Percentiles rank a stretch among this genome's conserved stretches.
phyloP scores from a whole-genome alignment of 2,329 filamentous ascomycete genomes.

The Orbilia quercus region DNA sequence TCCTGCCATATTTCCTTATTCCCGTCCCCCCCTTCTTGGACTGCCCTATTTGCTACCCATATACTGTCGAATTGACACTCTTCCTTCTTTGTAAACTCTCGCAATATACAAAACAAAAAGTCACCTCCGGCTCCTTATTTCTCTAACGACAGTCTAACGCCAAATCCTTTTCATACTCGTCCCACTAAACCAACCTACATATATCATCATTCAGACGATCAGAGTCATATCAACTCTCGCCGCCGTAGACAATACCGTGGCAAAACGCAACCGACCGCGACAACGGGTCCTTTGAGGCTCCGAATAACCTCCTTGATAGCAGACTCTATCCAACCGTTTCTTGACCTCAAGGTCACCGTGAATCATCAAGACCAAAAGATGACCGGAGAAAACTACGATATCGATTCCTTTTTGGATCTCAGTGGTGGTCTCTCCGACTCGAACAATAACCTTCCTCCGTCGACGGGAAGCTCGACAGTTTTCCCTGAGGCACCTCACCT shows the following conservation, averaged over 20 bases:
- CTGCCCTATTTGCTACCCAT: slow-evolving; percentile 47
- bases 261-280: slow-evolving; percentile 41
- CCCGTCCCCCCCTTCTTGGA: slow-evolving; percentile 42
- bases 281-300: slow-evolving; percentile 39
- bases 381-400: slow-evolving; percentile 56
- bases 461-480: slow-evolving; percentile 55
- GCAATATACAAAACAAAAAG: slow-evolving; percentile 50
- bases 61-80: slow-evolving; percentile 50
- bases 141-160: slow-evolving; percentile 32
- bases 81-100: slow-evolving; percentile 31
- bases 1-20: slow-evolving; percentile 56
- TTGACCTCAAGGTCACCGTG: slow-evolving; percentile 31
- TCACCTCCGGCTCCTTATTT: slow-evolving; percentile 34
- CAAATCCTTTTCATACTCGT: slow-evolving; percentile 29
- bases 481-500: slow-evolving; percentile 59
- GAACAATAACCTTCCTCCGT: slow-evolving; percentile 50
- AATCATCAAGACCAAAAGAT: slow-evolving; percentile 26
- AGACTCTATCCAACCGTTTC: slow-evolving; percentile 11
- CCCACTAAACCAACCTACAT: slow-evolving; percentile 31
- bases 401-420: slow-evolving; percentile 57
- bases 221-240: slow-evolving; percentile 28
- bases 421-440: slow-evolving; percentile 55
- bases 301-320: slow-evolving; percentile 25
- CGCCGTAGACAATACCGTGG: slow-evolving; percentile 29
- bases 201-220: slow-evolving; percentile 38